A percentile compares a stretch with the other conserved stretches of the same genome.
Conservation (phyloP, 352 stramenopile species). For the Pythium angustatum region DNA sequence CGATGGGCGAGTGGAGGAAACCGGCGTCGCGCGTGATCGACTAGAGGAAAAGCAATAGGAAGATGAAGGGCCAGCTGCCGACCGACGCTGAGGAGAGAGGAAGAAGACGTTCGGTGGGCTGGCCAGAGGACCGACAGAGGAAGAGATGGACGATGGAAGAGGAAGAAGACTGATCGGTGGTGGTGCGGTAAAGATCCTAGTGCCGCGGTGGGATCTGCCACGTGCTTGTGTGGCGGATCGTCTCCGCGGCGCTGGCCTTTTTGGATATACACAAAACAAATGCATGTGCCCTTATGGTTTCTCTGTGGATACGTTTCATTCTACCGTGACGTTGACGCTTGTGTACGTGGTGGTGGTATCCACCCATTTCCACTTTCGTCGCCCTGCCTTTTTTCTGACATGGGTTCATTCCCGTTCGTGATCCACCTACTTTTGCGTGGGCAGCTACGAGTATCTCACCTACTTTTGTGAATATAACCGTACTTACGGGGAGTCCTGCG, state of each 20-base stretch:
- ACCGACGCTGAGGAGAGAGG: conserved; percentile 11
- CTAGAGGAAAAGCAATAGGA: conserved; percentile 33
- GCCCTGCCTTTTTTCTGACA: conserved; percentile 11
- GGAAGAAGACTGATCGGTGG: background rate
- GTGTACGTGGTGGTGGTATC: too few species aligned
- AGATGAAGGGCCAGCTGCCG: conserved; percentile 29
- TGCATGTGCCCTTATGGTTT: conserved; percentile 25
- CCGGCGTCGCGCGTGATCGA: background rate
- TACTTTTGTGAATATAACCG: conserved; percentile 12
- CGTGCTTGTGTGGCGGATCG: background rate
- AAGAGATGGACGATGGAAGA: background rate
- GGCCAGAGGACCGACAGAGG: background rate
- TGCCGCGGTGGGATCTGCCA: background rate
- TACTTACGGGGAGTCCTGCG: conserved; percentile 20
- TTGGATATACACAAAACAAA: conserved; percentile 32
- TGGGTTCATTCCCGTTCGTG: conserved; percentile 23
- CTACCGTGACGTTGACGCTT: too few species aligned
- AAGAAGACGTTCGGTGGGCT: background rate
- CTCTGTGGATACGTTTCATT: background rate
- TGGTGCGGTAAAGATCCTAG: conserved; percentile 19
- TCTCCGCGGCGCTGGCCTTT: conserved; percentile 13
- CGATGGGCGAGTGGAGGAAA: background rate
- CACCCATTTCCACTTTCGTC: conserved; percentile 25
- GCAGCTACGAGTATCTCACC: conserved; percentile 4
- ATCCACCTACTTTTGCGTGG: conserved; percentile 13